Conservation (phyloP, 768 basidiomycete species). For the Kockovaella imperatae region DNA sequence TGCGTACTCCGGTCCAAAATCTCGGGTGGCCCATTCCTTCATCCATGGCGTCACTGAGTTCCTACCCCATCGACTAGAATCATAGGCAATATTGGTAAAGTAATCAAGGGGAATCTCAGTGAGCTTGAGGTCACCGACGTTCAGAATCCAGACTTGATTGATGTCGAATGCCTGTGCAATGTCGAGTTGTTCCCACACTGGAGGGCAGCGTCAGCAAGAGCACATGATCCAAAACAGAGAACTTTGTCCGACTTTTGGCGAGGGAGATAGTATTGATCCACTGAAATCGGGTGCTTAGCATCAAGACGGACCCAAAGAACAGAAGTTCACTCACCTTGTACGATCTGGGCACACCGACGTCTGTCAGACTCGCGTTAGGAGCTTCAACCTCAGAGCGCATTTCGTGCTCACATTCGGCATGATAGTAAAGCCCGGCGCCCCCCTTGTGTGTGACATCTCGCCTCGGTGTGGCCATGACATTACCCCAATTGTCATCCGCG, state of each 20-base stretch:
- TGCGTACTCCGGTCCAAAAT: constrained; percentile 53
- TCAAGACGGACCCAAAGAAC: too few species aligned
- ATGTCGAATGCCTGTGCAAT: constrained; percentile 57
- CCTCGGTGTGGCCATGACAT: constrained; percentile 58
- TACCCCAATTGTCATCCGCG: constrained; percentile 69
- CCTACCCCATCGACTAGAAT: constrained; percentile 54
- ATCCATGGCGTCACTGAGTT: constrained; percentile 55
- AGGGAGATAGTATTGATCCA: constrained; percentile 52
- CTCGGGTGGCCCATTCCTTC: constrained; percentile 56
- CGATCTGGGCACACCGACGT: constrained; percentile 59
- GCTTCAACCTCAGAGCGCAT: neutral
- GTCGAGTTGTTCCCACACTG: constrained; percentile 64
- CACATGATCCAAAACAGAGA: neutral
- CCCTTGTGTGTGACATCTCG: constrained; percentile 54
- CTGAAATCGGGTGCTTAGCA: too few species aligned
- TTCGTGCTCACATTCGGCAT: constrained; percentile 48
- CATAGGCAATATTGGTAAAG: constrained; percentile 60
- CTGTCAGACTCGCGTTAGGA: constrained; percentile 1
- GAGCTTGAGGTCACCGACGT: constrained; percentile 69
- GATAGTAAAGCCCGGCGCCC: constrained; percentile 66
- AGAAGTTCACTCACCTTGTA: too few species aligned
- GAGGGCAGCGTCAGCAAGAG: neutral
- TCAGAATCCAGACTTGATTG: constrained; percentile 60
- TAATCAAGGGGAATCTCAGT: constrained; percentile 65
- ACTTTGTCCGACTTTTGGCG: constrained; percentile 49